A percentile compares a stretch with the other conserved stretches of the same genome.
phyloP scores from a whole-genome alignment of 2,329 filamentous ascomycete species.

The Talaromyces sp. region DNA sequence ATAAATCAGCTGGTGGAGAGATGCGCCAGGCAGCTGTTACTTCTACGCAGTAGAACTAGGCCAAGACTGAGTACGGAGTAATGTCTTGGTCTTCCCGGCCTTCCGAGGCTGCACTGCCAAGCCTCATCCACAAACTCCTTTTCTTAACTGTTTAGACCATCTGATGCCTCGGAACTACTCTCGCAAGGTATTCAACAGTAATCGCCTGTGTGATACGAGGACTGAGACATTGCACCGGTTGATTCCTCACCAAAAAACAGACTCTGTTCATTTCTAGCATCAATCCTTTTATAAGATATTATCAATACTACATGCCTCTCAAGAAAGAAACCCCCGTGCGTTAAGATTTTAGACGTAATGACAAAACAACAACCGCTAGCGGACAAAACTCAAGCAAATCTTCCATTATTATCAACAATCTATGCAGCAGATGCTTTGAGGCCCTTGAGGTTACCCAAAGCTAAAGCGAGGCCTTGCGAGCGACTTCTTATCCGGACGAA shows the following conservation, averaged over 20 bases:
- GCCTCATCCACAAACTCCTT: no score
- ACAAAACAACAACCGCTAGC: conserved; percentile 9
- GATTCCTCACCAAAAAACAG: neutral
- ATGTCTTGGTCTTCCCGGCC: no score
- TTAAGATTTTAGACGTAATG: conserved; percentile 1
- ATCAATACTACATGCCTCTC: conserved; percentile 9
- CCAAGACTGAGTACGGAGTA: no score
- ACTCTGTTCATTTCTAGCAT: conserved; percentile 6
- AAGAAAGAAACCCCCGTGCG: neutral
- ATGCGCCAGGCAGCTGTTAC: neutral
- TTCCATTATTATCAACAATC: conserved; percentile 24
- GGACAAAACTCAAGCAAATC: conserved; percentile 18
- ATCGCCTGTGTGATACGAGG: neutral
- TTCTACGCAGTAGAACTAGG: no score
- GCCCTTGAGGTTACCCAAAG: conserved; percentile 89
- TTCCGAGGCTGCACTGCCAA: neutral
- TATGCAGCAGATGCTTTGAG: conserved; percentile 63
- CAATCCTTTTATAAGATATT: conserved; percentile 6
- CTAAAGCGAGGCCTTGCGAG: conserved; percentile 89
- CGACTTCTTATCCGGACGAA: conserved; percentile 97
- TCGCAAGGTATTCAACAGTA: no score
- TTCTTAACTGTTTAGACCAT: no score
- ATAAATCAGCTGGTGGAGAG: neutral
- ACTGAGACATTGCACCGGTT: neutral
- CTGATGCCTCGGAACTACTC: no score